These are phyloP conservation scores for Amoebophrya sp. DNA, from an alignment of 169 alveolate genomes.

Conservation along the genomic window DNA sequence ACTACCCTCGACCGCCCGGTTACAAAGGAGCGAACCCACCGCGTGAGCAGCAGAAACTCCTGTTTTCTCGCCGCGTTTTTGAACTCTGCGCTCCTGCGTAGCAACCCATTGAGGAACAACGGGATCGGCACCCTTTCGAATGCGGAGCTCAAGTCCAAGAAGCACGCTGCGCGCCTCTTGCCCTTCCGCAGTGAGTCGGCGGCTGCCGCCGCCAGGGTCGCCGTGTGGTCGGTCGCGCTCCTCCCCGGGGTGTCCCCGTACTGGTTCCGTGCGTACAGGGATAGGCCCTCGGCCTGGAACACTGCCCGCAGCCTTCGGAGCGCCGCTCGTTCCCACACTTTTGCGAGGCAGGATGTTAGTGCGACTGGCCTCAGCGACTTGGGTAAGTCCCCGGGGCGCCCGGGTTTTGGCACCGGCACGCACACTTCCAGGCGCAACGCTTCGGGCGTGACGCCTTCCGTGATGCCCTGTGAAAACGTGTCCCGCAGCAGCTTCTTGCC, in stretches of 20 bases:
- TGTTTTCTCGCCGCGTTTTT: too few species aligned
- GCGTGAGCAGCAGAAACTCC: background rate
- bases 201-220: background rate
- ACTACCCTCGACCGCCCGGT: background rate
- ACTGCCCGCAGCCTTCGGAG: background rate
- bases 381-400: background rate
- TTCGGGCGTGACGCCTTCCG: background rate
- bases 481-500: background rate
- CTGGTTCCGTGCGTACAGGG: background rate
- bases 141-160: background rate
- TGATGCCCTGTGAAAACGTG: background rate
- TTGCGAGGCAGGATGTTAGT: background rate
- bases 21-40: background rate
- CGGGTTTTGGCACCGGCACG: background rate
- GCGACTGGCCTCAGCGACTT: background rate
- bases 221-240: background rate
- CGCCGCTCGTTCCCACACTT: background rate
- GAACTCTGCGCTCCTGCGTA: background rate
- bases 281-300: background rate
- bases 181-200: background rate
- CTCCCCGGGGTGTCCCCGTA: background rate
- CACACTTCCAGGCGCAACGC: background rate
- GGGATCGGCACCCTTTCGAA: background rate
- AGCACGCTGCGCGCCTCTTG: background rate
- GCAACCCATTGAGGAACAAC: background rate